Percentiles rank a stretch among this genome's conserved stretches.
Conservation (phyloP, 257 asterid genomes). For the Primulina huaijiensis region DNA sequence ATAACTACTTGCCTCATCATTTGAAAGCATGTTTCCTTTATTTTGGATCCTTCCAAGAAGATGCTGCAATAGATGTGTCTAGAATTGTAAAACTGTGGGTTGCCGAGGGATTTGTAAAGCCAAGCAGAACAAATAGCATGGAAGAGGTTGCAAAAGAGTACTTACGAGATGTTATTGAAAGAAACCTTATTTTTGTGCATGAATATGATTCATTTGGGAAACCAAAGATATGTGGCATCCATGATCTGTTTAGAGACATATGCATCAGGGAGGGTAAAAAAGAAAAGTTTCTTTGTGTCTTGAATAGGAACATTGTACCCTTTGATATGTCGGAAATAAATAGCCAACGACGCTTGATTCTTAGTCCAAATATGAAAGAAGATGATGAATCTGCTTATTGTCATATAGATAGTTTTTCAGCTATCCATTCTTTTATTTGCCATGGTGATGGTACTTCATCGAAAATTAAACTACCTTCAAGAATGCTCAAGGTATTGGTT, state of each 20-base stretch:
- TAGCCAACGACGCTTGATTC: background rate
- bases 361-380: background rate
- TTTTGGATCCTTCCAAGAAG: background rate
- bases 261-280: background rate
- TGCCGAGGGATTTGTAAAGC: background rate
- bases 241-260: background rate
- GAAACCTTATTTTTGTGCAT: background rate
- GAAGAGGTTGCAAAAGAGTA: background rate
- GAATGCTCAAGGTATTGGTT: background rate
- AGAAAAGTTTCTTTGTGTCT: background rate
- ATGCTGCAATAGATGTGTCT: background rate
- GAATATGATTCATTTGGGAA: background rate
- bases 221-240: background rate
- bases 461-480: background rate
- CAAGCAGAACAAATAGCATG: background rate
- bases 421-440: background rate
- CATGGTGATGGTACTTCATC: background rate
- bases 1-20: background rate
- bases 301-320: background rate
- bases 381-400: background rate
- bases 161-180: background rate
- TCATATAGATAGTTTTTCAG: background rate
- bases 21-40: background rate
- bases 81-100: background rate
- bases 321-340: background rate